Evolutionary conservation across 2,329 filamentous ascomycete genomes (phyloP).

Genomic region (Trichoderma arundinaceum): DNA sequence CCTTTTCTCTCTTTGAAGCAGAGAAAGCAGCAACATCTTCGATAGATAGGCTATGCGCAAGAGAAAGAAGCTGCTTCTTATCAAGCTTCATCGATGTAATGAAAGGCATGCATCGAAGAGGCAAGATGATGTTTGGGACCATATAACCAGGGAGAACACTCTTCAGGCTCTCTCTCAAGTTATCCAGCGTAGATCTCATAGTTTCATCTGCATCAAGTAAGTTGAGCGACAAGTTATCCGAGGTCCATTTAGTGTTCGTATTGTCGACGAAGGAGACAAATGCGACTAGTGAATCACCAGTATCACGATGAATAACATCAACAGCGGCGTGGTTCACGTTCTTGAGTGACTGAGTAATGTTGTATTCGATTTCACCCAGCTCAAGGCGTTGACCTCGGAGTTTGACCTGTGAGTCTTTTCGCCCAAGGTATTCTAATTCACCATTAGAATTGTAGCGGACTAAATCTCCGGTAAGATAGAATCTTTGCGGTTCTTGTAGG

Average conservation of each 20-base stretch:
- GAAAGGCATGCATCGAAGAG: constrained; percentile 34
- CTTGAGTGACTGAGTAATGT: constrained; percentile 16
- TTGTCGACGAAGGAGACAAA: constrained; percentile 15
- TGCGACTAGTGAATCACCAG: constrained; percentile 22
- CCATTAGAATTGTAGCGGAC: constrained; percentile 48
- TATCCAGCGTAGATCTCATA: background rate
- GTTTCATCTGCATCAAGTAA: background rate
- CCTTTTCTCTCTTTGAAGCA: constrained; percentile 4
- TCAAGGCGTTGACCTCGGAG: constrained; percentile 61
- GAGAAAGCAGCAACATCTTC: constrained; percentile 21
- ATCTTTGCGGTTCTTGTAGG: constrained; percentile 27
- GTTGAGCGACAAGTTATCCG: background rate
- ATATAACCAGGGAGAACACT: constrained; percentile 34
- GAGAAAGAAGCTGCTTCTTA: constrained; percentile 18
- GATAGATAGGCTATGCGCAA: constrained; percentile 21
- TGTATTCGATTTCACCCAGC: constrained; percentile 41
- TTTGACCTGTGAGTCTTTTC: constrained; percentile 63
- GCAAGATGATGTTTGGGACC: constrained; percentile 34
- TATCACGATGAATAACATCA: constrained; percentile 15
- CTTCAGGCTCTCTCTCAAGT: constrained; percentile 9
- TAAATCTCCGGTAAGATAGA: constrained; percentile 56
- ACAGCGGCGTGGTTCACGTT: constrained; percentile 13
- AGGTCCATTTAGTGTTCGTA: background rate
- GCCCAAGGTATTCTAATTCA: constrained; percentile 51
- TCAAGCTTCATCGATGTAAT: constrained; percentile 33